Evolutionary conservation across 805 yeast species (phyloP).

Genomic region (Metschnikowia lochheadii): DNA sequence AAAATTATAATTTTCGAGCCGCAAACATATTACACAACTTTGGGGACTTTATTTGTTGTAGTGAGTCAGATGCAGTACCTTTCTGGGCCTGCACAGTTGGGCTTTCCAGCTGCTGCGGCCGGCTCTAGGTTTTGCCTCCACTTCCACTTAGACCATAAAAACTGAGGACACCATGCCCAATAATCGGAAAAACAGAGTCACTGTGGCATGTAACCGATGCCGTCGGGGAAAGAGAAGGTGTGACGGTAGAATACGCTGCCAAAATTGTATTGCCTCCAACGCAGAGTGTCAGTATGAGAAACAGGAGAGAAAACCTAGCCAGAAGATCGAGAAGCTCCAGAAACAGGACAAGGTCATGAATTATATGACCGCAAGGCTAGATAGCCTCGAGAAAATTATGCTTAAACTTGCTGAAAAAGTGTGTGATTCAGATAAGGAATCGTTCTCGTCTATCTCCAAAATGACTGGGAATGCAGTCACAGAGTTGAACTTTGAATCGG

Average conservation of each 20-base stretch:
- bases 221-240: slow-evolving; percentile 16
- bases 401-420: not conserved
- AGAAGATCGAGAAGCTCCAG: slow-evolving; percentile 1
- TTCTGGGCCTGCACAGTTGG: not conserved
- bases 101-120: not conserved
- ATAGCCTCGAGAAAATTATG: slow-evolving; percentile 5
- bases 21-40: too few species aligned
- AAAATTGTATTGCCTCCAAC: slow-evolving; percentile 10
- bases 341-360: slow-evolving; percentile 1
- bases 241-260: slow-evolving; percentile 13
- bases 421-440: not conserved
- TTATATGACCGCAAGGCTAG: slow-evolving; percentile 6
- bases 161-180: not conserved
- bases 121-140: not conserved
- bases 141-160: not conserved
- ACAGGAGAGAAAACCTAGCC: slow-evolving; percentile 6
- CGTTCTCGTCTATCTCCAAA: not conserved
- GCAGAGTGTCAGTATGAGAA: slow-evolving; percentile 13
- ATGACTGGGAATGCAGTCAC: not conserved
- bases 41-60: too few species aligned
- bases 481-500: slow-evolving; percentile 1
- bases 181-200: slow-evolving; percentile 7
- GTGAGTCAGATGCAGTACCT: too few species aligned
- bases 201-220: slow-evolving; percentile 16
- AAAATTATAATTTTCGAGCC: too few species aligned